phyloP scores from a whole-genome alignment of 371 early-diverging fungal genomes.

The Mucor circinelloides region DNA sequence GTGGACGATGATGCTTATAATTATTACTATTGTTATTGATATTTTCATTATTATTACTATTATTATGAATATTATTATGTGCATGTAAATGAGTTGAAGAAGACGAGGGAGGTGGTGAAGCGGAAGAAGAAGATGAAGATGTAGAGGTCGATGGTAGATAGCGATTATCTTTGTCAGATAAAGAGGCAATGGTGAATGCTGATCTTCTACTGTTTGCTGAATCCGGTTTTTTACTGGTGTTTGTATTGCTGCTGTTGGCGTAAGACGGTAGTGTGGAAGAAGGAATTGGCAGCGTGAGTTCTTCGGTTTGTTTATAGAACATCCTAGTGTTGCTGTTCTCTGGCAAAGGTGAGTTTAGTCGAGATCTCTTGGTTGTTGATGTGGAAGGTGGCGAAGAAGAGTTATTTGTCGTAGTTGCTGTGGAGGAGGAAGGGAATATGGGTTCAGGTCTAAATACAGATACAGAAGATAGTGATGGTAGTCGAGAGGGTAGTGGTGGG shows the following conservation, averaged over 20 bases:
- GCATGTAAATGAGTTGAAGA: background rate
- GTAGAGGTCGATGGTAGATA: constrained; percentile 4
- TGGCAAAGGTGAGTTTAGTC: constrained; percentile 2
- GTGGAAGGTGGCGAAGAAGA: background rate
- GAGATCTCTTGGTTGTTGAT: background rate
- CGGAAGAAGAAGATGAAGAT: constrained; percentile 9
- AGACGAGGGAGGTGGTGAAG: constrained; percentile 8
- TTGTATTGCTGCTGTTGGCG: background rate
- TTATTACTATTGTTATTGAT: background rate
- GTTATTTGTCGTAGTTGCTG: background rate
- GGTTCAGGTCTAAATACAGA: constrained; percentile 43
- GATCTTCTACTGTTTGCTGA: constrained; percentile 16
- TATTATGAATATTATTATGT: background rate
- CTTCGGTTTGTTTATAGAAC: background rate
- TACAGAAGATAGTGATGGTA: constrained; percentile 25
- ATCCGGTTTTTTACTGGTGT: background rate
- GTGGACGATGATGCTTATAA: background rate
- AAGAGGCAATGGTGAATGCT: constrained; percentile 19
- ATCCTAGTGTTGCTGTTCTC: background rate
- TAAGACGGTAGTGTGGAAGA: background rate
- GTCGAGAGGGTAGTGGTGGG: constrained; percentile 26
- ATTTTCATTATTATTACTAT: constrained; percentile 1
- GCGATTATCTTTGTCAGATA: constrained; percentile 12
- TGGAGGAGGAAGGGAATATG: constrained; percentile 21
- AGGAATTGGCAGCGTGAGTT: background rate